phyloP scores from a whole-genome alignment of 1,139 yeast species.

The Geotrichum macrosporum region DNA sequence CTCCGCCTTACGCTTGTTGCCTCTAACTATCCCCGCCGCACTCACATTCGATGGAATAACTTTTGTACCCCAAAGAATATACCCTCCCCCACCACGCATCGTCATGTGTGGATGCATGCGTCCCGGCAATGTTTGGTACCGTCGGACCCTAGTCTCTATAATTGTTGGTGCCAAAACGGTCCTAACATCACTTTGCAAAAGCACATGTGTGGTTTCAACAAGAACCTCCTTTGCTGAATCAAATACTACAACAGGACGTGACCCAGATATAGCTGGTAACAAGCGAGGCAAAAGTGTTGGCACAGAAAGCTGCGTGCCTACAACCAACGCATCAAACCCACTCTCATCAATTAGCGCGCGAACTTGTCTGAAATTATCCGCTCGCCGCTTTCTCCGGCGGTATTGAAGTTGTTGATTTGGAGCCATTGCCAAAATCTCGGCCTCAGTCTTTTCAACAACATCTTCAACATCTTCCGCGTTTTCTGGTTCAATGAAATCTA shows the following conservation, averaged over 20 bases:
- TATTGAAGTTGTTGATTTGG: conserved; percentile 63
- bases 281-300: conserved; percentile 60
- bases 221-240: conserved; percentile 75
- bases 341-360: conserved; percentile 52
- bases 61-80: conserved; percentile 68
- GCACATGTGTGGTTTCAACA: conserved; percentile 64
- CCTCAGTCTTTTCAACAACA: conserved; percentile 42
- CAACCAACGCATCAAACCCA: conserved; percentile 71
- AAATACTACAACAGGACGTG: conserved; percentile 80
- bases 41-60: conserved; percentile 65
- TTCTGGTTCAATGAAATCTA: conserved; percentile 78
- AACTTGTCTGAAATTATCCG: conserved; percentile 42
- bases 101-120: conserved; percentile 95
- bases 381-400: conserved; percentile 57
- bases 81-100: conserved; percentile 90
- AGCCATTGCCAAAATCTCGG: conserved; percentile 53
- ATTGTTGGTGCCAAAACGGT: conserved; percentile 82
- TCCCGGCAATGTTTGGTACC: conserved; percentile 90
- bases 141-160: conserved; percentile 75
- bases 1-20: conserved; percentile 28
- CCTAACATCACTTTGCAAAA: conserved; percentile 61
- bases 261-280: conserved; percentile 70
- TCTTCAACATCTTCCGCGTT: conserved; percentile 60
- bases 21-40: conserved; percentile 36
- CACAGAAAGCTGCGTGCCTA: conserved; percentile 68